Base-by-base conservation (phyloP, 192 early-diverging fungal species). In the Backusella tuberculispora region DNA sequence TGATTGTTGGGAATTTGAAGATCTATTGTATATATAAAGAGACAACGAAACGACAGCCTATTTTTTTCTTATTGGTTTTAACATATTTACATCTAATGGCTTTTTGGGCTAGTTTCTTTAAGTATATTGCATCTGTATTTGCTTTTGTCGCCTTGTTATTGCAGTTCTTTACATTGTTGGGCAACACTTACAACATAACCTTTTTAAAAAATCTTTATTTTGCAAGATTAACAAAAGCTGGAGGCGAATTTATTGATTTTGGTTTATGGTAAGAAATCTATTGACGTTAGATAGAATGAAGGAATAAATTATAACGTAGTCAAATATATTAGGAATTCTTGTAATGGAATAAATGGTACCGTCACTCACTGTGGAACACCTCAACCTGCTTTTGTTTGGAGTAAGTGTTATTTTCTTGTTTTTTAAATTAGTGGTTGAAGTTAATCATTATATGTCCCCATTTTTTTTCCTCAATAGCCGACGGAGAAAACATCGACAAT, bases 201-300 rank as follows among this genome's bases (percentile, higher is more conserved):
- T 53, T 53, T 53, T 10, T 53, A 53, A 14, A 19, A 53, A 10
- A 9, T 2, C 50, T 53, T 53, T 53, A 53, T 53, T 53, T 53
- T 21, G 50, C 50, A 53, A 53, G 50, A 21, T 21, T 53, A 21
- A 53, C 6, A 6, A 53, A 53, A 8, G n/a, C n/a, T 21, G 50
- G 50, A 2, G n/a, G 50, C 19, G 50, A 53, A 53, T 53, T 53
- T 21, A 53, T 53, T 53, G 50, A 53, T 53, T 53, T 53, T 53
- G 50, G 50, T 53, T 53, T 53, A 53, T 53, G 50, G 50, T 53
- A 53, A 53, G 8, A 10, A n/a, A n/a, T n/a, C n/a, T n/a, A n/a
- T n/a, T n/a, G n/a, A n/a, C n/a, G n/a, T n/a, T n/a, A n/a, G n/a
- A n/a, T n/a, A n/a, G n/a, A n/a, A n/a, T n/a, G n/a, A n/a, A n/a